phyloP scores from a whole-genome alignment of 768 basidiomycete genomes.

The Hygrocybe coccinea region DNA sequence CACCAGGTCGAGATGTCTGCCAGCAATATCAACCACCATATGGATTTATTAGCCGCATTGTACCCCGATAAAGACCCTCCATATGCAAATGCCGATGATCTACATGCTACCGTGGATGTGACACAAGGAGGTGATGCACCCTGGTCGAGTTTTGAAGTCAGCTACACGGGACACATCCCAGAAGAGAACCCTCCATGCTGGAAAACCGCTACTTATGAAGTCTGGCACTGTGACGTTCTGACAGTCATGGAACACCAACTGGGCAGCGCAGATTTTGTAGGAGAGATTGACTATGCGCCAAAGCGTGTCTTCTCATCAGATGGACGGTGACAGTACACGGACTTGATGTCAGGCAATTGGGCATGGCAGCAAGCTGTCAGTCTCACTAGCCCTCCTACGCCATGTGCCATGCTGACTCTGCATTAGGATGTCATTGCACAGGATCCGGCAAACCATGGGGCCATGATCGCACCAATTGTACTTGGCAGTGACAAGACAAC shows the following conservation, averaged over 20 bases:
- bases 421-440: slow-evolving; percentile 26
- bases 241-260: slow-evolving; percentile 7
- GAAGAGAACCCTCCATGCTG: background rate
- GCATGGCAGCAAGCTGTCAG: background rate
- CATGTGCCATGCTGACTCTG: background rate
- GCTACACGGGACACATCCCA: background rate
- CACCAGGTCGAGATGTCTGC: background rate
- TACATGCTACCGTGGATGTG: background rate
- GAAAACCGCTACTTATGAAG: background rate
- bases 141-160: background rate
- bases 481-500: slow-evolving; percentile 41
- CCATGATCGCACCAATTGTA: slow-evolving; percentile 30
- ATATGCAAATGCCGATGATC: background rate
- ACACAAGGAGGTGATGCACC: background rate
- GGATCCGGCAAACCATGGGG: slow-evolving; percentile 21
- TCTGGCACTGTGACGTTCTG: background rate
- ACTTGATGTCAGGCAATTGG: background rate
- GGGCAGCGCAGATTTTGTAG: slow-evolving; percentile 18
- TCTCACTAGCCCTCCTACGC: no score
- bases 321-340: background rate
- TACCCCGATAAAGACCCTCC: no score
- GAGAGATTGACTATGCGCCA: slow-evolving; percentile 19
- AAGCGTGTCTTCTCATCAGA: slow-evolving; percentile 5
- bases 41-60: no score
- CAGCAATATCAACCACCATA: background rate